Conservation (phyloP, 2,329 filamentous ascomycete species). For the Pyricularia grisea region DNA sequence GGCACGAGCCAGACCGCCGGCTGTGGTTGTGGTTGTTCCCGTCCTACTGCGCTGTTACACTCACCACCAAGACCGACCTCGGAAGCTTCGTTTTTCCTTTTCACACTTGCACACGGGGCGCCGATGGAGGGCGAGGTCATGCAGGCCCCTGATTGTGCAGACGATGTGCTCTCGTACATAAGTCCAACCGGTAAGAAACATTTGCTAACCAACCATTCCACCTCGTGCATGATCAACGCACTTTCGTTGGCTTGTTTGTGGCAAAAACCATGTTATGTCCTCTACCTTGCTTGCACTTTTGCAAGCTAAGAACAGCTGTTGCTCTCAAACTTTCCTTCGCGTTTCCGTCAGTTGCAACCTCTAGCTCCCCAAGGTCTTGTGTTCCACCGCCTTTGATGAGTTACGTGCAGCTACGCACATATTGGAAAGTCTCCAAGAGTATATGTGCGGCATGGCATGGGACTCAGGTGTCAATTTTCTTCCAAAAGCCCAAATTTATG, state of each 20-base stretch:
- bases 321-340: neutral
- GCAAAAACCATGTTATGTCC: neutral
- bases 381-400: neutral
- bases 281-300: neutral
- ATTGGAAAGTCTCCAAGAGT: too few species aligned
- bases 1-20: neutral
- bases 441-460: too few species aligned
- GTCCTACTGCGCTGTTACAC: neutral
- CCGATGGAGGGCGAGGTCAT: slow-evolving; percentile 25
- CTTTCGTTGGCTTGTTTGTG: slow-evolving; percentile 32
- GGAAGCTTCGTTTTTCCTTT: neutral
- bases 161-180: slow-evolving; percentile 32
- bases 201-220: slow-evolving; percentile 32
- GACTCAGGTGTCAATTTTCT: too few species aligned
- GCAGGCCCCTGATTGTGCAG: slow-evolving; percentile 33
- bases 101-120: neutral
- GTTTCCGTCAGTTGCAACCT: neutral
- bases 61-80: neutral
- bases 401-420: neutral
- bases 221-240: slow-evolving; percentile 33
- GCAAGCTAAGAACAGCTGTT: neutral
- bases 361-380: neutral
- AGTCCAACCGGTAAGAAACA: slow-evolving; percentile 43
- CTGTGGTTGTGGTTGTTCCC: neutral
- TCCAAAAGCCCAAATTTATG: too few species aligned